A percentile compares a stretch with the other conserved stretches of the same genome.
These are phyloP conservation scores for Adiantum capillusveneris DNA, from an alignment of 75 land plant species.

Conservation along the genomic window DNA sequence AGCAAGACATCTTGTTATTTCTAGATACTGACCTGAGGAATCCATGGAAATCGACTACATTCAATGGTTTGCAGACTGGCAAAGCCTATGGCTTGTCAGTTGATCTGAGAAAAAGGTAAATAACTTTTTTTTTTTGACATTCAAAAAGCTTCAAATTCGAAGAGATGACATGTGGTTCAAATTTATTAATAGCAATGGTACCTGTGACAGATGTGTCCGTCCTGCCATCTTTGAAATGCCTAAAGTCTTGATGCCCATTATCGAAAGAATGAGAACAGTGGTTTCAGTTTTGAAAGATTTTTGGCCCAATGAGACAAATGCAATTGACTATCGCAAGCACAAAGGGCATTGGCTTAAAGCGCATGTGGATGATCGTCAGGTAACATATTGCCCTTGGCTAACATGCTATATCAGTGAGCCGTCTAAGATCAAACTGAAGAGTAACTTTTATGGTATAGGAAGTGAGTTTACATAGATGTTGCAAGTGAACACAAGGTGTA, in stretches of 20 bases:
- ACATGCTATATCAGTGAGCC: no score
- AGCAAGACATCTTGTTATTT: background rate
- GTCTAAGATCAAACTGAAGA: no score
- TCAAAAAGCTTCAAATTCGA: background rate
- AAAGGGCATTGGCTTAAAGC: constrained; percentile 15
- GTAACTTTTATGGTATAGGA: no score
- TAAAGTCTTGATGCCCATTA: constrained; percentile 7
- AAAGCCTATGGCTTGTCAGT: constrained; percentile 9
- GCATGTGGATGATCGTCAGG: constrained; percentile 23
- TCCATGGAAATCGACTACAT: constrained; percentile 7
- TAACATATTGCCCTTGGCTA: no score
- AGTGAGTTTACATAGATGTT: no score
- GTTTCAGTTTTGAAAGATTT: constrained; percentile 9
- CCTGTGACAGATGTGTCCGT: constrained; percentile 3
- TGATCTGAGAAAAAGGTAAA: constrained; percentile 10
- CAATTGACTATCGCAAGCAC: constrained; percentile 5
- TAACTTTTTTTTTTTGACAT: background rate
- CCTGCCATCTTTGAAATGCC: constrained; percentile 13
- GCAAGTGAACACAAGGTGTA: no score
- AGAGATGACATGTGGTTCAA: background rate
- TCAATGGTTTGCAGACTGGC: constrained; percentile 7
- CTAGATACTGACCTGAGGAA: constrained; percentile 12
- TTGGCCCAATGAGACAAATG: constrained; percentile 13
- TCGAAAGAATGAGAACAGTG: constrained; percentile 8
- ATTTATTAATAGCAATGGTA: no score